phyloP scores from a whole-genome alignment of 805 yeast species.

The Alloascoidea hylecoeti region DNA sequence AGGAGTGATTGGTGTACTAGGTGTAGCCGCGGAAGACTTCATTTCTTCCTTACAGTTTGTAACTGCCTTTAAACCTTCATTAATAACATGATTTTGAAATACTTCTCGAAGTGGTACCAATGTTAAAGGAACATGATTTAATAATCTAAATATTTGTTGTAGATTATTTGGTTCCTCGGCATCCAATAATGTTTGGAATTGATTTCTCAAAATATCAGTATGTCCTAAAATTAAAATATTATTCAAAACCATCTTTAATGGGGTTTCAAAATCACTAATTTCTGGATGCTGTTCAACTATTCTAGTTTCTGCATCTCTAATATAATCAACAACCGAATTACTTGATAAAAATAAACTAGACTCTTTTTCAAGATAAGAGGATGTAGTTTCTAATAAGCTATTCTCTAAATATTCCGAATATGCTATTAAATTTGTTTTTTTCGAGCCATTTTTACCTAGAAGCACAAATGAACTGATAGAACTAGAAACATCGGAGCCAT shows the following conservation, averaged over 20 bases:
- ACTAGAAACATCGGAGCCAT: constrained; percentile 47
- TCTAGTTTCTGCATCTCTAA: constrained; percentile 73
- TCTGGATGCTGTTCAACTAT: constrained; percentile 75
- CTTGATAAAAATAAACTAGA: constrained; percentile 48
- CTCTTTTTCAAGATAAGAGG: constrained; percentile 48
- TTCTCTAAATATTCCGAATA: constrained; percentile 72
- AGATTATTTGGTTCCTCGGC: constrained; percentile 61
- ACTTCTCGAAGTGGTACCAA: constrained; percentile 63
- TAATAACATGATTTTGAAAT: constrained; percentile 60
- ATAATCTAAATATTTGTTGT: constrained; percentile 59
- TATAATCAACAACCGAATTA: constrained; percentile 82
- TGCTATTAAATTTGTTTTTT: constrained; percentile 69
- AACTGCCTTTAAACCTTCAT: constrained; percentile 46
- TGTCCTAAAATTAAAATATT: constrained; percentile 67
- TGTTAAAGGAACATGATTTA: constrained; percentile 68
- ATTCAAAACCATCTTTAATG: constrained; percentile 65
- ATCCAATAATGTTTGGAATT: constrained; percentile 62
- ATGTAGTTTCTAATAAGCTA: constrained; percentile 50
- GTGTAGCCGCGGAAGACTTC: constrained; percentile 9
- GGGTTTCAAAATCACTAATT: constrained; percentile 77
- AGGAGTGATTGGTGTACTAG: constrained; percentile 3
- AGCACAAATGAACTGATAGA: constrained; percentile 81
- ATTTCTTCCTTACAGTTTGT: constrained; percentile 32
- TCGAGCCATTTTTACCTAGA: constrained; percentile 78
- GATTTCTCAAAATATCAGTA: constrained; percentile 60